Conservation (phyloP, 2,329 filamentous ascomycete species). For the Alternaria burnsii region DNA sequence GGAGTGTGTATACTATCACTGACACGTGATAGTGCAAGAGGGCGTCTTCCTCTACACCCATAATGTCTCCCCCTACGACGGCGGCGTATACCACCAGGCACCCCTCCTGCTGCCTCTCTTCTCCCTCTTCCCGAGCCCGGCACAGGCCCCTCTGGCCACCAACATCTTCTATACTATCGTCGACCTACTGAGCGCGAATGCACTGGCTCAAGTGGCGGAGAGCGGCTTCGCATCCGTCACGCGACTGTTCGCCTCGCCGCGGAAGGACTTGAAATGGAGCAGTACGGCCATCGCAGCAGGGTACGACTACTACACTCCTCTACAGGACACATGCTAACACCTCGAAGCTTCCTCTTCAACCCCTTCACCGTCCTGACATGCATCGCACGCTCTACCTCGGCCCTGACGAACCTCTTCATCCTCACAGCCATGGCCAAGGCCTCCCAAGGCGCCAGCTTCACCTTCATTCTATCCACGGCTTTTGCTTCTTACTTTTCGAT, state of each 20-base stretch:
- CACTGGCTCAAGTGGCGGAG: slow-evolving; percentile 79
- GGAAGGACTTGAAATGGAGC: slow-evolving; percentile 77
- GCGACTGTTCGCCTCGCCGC: slow-evolving; percentile 78
- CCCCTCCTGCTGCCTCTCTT: slow-evolving; percentile 92
- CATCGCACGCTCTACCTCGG: slow-evolving; percentile 84
- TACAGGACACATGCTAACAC: slow-evolving; percentile 21
- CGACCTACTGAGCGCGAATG: slow-evolving; percentile 83
- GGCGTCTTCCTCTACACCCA: slow-evolving; percentile 95
- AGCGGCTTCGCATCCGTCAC: slow-evolving; percentile 81
- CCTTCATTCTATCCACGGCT: slow-evolving; percentile 83
- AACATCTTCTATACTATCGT: slow-evolving; percentile 81
- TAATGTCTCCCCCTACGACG: slow-evolving; percentile 96
- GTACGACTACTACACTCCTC: slow-evolving; percentile 55
- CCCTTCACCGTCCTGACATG: slow-evolving; percentile 93
- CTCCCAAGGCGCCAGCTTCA: slow-evolving; percentile 73
- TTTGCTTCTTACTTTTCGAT: slow-evolving; percentile 91
- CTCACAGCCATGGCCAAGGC: slow-evolving; percentile 85
- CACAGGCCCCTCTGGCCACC: slow-evolving; percentile 74
- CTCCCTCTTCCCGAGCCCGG: slow-evolving; percentile 79
- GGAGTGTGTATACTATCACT: neutral
- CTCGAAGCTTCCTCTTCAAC: slow-evolving; percentile 85
- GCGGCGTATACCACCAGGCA: slow-evolving; percentile 79
- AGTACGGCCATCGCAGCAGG: slow-evolving; percentile 79
- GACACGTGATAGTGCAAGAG: slow-evolving; percentile 76
- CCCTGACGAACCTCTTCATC: slow-evolving; percentile 89